phyloP scores from a whole-genome alignment of 176 grass and related monocot species.

The Avena insularis region DNA sequence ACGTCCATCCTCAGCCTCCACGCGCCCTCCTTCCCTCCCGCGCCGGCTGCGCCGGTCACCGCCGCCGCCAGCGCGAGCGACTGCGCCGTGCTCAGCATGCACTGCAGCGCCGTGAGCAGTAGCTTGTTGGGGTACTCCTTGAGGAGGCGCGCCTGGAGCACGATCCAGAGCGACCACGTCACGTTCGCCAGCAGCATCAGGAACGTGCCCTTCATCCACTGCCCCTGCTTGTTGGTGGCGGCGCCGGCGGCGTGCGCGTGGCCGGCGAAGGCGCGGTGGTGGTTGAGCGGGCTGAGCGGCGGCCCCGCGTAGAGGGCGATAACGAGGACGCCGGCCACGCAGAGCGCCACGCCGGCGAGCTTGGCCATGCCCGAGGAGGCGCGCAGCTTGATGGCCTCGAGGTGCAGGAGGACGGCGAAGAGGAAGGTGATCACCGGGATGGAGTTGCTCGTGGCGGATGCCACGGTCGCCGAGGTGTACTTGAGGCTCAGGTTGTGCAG shows the following conservation, averaged over 20 bases:
- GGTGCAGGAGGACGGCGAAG: conserved; percentile 57
- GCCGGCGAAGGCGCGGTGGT: conserved; percentile 9
- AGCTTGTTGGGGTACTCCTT: conserved; percentile 81
- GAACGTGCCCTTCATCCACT: conserved; percentile 63
- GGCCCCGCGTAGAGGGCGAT: conserved; percentile 48
- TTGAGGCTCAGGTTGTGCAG: conserved; percentile 66
- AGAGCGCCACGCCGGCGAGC: conserved; percentile 12
- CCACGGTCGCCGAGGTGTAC: conserved; percentile 60
- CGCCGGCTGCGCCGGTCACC: background rate
- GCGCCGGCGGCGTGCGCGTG: background rate
- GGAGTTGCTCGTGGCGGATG: conserved; percentile 47
- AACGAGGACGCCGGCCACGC: conserved; percentile 39
- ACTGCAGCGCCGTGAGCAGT: conserved; percentile 47
- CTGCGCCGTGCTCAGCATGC: conserved; percentile 51
- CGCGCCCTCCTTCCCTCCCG: conserved; percentile 28
- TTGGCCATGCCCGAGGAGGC: conserved; percentile 40
- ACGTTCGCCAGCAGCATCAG: conserved; percentile 47
- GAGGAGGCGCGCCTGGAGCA: conserved; percentile 60
- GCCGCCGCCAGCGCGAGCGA: conserved; percentile 51
- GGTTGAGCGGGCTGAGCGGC: conserved; percentile 22
- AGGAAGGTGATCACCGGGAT: conserved; percentile 73
- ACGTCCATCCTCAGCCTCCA: conserved; percentile 61
- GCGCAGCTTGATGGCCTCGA: conserved; percentile 40
- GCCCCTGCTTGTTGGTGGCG: background rate
- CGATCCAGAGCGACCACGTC: conserved; percentile 64